Percentiles rank a stretch among this genome's conserved stretches.
These are phyloP conservation scores for Trichoderma erinaceum DNA, from an alignment of 495 filamentous ascomycete species.

Conservation along the genomic window DNA sequence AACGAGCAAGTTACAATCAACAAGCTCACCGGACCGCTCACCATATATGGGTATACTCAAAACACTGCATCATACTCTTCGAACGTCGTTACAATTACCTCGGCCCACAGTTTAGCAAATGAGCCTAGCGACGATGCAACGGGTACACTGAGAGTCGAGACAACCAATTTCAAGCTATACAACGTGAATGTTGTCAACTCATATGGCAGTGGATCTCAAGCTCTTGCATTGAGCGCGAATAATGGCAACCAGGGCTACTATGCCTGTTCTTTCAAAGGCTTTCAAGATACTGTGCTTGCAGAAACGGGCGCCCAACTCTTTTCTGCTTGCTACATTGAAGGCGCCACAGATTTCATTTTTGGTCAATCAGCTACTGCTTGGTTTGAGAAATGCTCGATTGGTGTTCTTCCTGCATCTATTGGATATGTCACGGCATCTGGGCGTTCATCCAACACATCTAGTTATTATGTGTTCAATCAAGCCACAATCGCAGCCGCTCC, in stretches of 20 bases:
- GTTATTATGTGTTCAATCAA: conserved; percentile 55
- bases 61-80: conserved; percentile 47
- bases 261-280: conserved; percentile 50
- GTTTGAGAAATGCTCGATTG: conserved; percentile 55
- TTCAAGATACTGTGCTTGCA: conserved; percentile 57
- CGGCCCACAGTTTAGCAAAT: conserved; percentile 16
- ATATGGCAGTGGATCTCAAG: conserved; percentile 48
- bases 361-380: conserved; percentile 54
- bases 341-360: conserved; percentile 63
- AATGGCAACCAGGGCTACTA: conserved; percentile 51
- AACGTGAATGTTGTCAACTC: conserved; percentile 58
- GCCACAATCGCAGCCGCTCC: conserved; percentile 40
- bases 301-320: conserved; percentile 56
- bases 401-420: conserved; percentile 39
- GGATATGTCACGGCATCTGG: conserved; percentile 51
- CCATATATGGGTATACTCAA: conserved; percentile 57
- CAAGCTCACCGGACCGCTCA: conserved; percentile 42
- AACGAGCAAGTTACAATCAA: conserved; percentile 53
- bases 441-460: conserved; percentile 32
- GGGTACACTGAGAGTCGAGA: conserved; percentile 50
- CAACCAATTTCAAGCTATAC: conserved; percentile 49
- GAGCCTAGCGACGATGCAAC: conserved; percentile 35
- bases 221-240: conserved; percentile 52
- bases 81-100: conserved; percentile 56
- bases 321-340: conserved; percentile 48